phyloP scores from a whole-genome alignment of 345 rosid species.

The Schrenkiella parvula region DNA sequence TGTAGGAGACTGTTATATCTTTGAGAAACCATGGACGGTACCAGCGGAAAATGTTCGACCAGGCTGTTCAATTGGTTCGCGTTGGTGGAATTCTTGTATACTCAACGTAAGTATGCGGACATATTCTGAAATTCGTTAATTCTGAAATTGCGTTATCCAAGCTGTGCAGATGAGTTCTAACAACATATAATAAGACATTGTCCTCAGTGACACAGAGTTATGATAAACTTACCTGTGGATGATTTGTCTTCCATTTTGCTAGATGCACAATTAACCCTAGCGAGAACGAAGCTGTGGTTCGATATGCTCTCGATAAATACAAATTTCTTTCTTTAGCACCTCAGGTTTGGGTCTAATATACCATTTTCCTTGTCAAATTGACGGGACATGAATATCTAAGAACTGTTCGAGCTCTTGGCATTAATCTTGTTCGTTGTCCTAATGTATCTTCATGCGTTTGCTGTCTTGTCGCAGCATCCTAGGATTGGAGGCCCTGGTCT shows the following conservation, averaged over 20 bases:
- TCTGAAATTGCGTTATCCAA: background rate
- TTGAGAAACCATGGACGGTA: conserved; percentile 80
- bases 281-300: conserved; percentile 90
- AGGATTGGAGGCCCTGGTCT: conserved; percentile 94
- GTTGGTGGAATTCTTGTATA: conserved; percentile 91
- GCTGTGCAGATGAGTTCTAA: background rate
- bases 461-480: conserved; percentile 50
- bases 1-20: conserved; percentile 75
- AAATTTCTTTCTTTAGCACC: conserved; percentile 75
- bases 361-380: background rate
- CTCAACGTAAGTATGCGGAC: conserved; percentile 70
- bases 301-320: conserved; percentile 86
- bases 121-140: background rate
- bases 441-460: background rate
- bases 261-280: conserved; percentile 97
- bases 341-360: conserved; percentile 50
- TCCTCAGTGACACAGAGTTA: background rate
- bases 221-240: background rate
- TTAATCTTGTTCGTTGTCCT: background rate
- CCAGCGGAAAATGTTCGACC: conserved; percentile 92
- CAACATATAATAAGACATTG: background rate
- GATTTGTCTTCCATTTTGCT: conserved; percentile 25
- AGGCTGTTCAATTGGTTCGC: conserved; percentile 93
- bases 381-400: background rate
- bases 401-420: background rate